Conservation (phyloP, 192 early-diverging fungal genomes). For the Phlyctochytrium bullatum region DNA sequence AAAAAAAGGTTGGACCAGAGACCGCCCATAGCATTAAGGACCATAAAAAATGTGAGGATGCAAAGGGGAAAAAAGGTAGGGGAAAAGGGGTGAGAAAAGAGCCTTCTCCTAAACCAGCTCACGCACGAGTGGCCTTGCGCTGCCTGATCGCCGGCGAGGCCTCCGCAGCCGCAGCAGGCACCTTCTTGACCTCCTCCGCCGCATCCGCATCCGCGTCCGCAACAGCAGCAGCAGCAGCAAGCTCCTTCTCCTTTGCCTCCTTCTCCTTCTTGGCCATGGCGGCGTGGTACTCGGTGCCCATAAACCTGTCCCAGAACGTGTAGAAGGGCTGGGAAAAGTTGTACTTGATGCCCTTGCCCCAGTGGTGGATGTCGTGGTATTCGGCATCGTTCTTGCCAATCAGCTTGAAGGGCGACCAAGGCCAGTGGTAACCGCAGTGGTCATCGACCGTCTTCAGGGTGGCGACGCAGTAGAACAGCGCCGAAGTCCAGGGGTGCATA, state of each 20-base stretch:
- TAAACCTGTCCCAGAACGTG: constrained; percentile 72
- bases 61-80: no score
- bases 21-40: no score
- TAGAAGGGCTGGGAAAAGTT: constrained; percentile 74
- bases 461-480: constrained; percentile 69
- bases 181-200: neutral
- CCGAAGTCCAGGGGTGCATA: constrained; percentile 66
- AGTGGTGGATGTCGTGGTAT: constrained; percentile 62
- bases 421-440: constrained; percentile 76
- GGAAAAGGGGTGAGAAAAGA: no score
- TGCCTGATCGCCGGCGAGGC: neutral
- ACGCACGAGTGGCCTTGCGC: neutral
- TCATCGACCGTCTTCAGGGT: constrained; percentile 83
- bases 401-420: constrained; percentile 68
- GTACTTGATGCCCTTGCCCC: constrained; percentile 52
- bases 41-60: no score
- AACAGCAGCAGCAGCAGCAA: neutral
- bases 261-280: constrained; percentile 31
- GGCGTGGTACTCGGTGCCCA: constrained; percentile 60
- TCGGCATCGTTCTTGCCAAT: constrained; percentile 71
- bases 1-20: no score
- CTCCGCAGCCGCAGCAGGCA: neutral
- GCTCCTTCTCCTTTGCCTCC: neutral
- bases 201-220: neutral
- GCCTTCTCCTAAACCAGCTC: no score